Evolutionary conservation across 1,284 basidiomycete species (phyloP).

Genomic region (Earliella scabrosa): DNA sequence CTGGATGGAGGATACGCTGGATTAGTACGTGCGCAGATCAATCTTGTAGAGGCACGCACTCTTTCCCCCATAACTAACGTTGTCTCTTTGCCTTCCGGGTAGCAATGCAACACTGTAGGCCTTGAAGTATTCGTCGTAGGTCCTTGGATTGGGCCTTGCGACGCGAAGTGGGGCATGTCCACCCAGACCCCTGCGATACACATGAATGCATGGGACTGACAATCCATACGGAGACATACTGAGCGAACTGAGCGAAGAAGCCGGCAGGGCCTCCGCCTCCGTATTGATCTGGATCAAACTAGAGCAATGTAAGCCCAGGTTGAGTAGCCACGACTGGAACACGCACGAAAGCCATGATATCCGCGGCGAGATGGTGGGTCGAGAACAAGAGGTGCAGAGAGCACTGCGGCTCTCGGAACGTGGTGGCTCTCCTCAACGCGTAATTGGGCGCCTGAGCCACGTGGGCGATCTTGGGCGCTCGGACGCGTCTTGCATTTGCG

Average conservation of each 20-base stretch:
- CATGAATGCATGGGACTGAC: neutral
- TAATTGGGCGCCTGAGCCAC: constrained; percentile 25
- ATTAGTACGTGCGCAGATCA: constrained; percentile 6
- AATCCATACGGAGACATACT: constrained; percentile 40
- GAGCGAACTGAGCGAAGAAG: constrained; percentile 66
- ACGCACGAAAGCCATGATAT: constrained; percentile 67
- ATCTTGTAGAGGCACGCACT: constrained; percentile 62
- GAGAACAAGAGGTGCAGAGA: constrained; percentile 9
- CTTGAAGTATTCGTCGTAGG: constrained; percentile 83
- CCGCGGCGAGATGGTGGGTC: constrained; percentile 9
- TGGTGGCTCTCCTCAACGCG: constrained; percentile 20
- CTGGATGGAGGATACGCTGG: constrained; percentile 44
- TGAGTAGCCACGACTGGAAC: too few species aligned
- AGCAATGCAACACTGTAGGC: constrained; percentile 90
- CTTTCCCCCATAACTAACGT: constrained; percentile 96
- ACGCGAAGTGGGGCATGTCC: constrained; percentile 49
- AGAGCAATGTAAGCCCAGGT: constrained; percentile 40
- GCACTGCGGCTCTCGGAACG: neutral
- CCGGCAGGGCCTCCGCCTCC: constrained; percentile 47
- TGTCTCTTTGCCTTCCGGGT: constrained; percentile 79
- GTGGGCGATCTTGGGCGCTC: constrained; percentile 17
- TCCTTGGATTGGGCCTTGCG: constrained; percentile 57
- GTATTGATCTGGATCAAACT: constrained; percentile 55
- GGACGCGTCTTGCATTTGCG: constrained; percentile 15
- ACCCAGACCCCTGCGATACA: constrained; percentile 51